Evolutionary conservation across 371 early-diverging fungal species (phyloP).

Genomic region (Mortierella sp.): DNA sequence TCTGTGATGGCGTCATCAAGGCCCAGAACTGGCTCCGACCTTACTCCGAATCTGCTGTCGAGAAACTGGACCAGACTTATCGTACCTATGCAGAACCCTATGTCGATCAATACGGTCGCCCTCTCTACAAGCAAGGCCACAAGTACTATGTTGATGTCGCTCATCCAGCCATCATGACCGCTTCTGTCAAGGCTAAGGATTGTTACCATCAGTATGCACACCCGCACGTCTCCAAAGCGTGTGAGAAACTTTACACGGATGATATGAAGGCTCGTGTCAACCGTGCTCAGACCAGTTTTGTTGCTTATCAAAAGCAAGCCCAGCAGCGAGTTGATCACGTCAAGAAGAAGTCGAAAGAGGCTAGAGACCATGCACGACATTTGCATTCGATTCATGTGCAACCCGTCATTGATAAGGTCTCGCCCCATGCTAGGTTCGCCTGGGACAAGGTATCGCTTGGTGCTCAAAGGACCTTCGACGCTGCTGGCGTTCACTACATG

Average conservation of each 20-base stretch:
- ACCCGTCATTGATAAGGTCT: slow-evolving; percentile 34
- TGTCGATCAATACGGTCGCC: slow-evolving; percentile 42
- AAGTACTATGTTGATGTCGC: slow-evolving; percentile 34
- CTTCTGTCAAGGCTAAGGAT: slow-evolving; percentile 21
- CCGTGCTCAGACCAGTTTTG: slow-evolving; percentile 14
- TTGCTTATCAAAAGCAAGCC: slow-evolving; percentile 28
- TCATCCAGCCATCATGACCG: slow-evolving; percentile 25
- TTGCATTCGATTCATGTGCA: slow-evolving; percentile 25
- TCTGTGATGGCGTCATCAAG: slow-evolving; percentile 22
- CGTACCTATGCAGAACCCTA: slow-evolving; percentile 40
- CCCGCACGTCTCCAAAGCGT: slow-evolving; percentile 37
- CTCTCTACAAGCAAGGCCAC: slow-evolving; percentile 29
- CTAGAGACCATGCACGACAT: slow-evolving; percentile 9
- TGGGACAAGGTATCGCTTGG: slow-evolving; percentile 29
- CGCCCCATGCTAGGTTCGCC: slow-evolving; percentile 31
- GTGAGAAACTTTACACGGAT: slow-evolving; percentile 30
- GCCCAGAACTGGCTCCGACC: slow-evolving; percentile 34
- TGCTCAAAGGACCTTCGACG: slow-evolving; percentile 9
- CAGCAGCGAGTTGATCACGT: slow-evolving; percentile 5
- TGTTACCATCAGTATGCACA: slow-evolving; percentile 38
- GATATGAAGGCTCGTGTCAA: slow-evolving; percentile 30
- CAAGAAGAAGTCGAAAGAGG: slow-evolving; percentile 7
- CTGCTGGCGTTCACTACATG: slow-evolving; percentile 22
- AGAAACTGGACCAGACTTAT: slow-evolving; percentile 26
- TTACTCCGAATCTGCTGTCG: slow-evolving; percentile 19